Base-by-base conservation (phyloP, 1,284 basidiomycete genomes). In the Sporisorium iseilematis-ciliati region DNA sequence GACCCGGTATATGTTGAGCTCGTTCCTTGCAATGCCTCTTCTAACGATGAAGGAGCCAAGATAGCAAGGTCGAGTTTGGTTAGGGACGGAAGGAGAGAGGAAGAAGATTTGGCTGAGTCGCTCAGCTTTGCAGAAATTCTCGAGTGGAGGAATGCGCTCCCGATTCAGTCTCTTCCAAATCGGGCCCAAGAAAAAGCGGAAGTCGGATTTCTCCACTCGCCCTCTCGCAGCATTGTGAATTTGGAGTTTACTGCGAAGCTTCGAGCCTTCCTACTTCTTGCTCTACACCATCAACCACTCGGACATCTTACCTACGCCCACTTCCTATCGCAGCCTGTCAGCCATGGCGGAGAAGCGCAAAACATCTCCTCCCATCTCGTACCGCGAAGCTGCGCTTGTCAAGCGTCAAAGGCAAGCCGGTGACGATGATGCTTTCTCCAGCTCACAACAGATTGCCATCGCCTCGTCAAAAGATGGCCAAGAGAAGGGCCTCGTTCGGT, bases 281-380 rank as follows among this genome's bases (percentile, higher is more conserved):
- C 7, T 33, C 29, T 40, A 45, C 42, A 29, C 43, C 46, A 4
- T 7, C 51, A 14, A 50, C 46, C 56, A 20, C 38, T 33, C 12
- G 18, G 23, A 23, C 12, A 49, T 20, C 23, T 16, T 21, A 21
- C 52, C 41, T 20, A 42, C 42, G 21, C 42, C 7, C 20, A 55
- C 12, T 14, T 21, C 45, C 40, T 33, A 26, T 3, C 33, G 3
- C 14, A 16, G 11, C 4, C 35, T 1, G 26, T 48, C 43, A 25
- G 53, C n/a, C 20, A 83, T 82, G 82, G 75, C 80, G 2, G 80
- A 79, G 46, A 84, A 83, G 57, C 81, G 81, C 51, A 82, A 81
- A 59, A 59, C 75, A 38, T 76, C 80, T 1, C 77, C 79, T 29
- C 59, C 72, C 38, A 56, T 72, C 31, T 70, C 74, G 23, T 70